Conservation (phyloP, 2,329 filamentous ascomycete genomes). For the Tolypocladium inflatum region DNA sequence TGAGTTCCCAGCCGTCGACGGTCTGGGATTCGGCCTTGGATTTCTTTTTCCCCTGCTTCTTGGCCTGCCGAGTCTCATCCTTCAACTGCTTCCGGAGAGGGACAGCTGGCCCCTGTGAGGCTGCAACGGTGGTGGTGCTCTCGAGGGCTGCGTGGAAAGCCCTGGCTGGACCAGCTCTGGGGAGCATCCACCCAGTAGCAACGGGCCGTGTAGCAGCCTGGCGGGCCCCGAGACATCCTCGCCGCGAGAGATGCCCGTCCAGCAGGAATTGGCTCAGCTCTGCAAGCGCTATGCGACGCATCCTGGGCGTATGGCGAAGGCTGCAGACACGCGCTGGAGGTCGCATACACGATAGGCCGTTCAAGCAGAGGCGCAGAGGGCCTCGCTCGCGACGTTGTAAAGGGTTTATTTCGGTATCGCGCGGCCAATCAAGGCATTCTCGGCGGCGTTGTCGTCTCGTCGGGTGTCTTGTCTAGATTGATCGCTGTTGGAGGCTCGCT, state of each 20-base stretch:
- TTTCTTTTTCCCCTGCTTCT: constrained; percentile 48
- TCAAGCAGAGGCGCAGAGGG: constrained; percentile 3
- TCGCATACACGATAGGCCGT: background rate
- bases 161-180: constrained; percentile 11
- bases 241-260: constrained; percentile 29
- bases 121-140: constrained; percentile 8
- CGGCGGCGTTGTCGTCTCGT: background rate
- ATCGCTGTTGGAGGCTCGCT: background rate
- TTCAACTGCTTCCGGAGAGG: constrained; percentile 66
- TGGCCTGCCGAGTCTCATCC: constrained; percentile 60
- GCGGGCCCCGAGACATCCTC: constrained; percentile 27
- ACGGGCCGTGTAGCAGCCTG: constrained; percentile 8
- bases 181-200: constrained; percentile 5
- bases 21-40: constrained; percentile 37
- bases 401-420: background rate
- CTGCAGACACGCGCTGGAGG: background rate
- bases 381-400: background rate
- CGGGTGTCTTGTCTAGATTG: background rate
- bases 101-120: constrained; percentile 16
- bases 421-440: background rate
- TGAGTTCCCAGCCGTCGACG: constrained; percentile 75
- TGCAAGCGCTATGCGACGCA: constrained; percentile 33
- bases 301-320: constrained; percentile 11
- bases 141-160: constrained; percentile 20
- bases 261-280: constrained; percentile 41